Evolutionary conservation across 2,329 filamentous ascomycete species (phyloP).

Genomic region (Ceratocystis destructans): DNA sequence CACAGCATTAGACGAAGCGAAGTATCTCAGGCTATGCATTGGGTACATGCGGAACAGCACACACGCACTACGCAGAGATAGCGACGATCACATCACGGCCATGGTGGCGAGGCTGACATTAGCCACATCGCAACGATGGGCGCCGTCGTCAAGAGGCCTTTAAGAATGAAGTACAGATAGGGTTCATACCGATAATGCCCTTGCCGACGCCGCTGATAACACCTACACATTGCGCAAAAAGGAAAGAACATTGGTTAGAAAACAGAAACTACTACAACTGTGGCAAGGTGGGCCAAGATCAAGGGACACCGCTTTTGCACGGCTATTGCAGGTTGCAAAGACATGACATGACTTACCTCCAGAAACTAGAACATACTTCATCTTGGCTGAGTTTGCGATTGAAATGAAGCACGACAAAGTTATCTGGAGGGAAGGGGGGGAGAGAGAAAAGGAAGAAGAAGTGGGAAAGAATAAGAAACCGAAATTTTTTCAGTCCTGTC

Average conservation of each 20-base stretch:
- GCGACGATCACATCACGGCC: neutral
- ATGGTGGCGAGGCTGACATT: neutral
- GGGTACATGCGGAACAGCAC: no score
- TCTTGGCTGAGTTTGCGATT: slow-evolving; percentile 30
- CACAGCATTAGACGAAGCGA: neutral
- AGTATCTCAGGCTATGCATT: no score
- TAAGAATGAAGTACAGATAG: neutral
- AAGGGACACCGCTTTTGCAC: slow-evolving; percentile 6
- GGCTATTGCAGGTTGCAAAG: no score
- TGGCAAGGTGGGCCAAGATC: slow-evolving; percentile 20
- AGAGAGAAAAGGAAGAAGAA: slow-evolving; percentile 18
- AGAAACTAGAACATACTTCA: slow-evolving; percentile 73
- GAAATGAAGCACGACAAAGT: slow-evolving; percentile 17
- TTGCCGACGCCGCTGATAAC: slow-evolving; percentile 37
- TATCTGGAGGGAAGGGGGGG: slow-evolving; percentile 19
- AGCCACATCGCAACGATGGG: neutral
- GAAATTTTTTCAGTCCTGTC: slow-evolving; percentile 16
- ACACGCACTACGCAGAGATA: neutral
- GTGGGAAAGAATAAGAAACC: slow-evolving; percentile 2
- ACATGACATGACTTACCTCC: slow-evolving; percentile 41
- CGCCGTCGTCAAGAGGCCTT: no score
- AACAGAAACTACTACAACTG: neutral
- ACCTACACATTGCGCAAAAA: slow-evolving; percentile 23
- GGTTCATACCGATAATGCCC: slow-evolving; percentile 23
- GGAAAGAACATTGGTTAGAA: slow-evolving; percentile 10